These are phyloP conservation scores for Eutypella sp. DNA, from an alignment of 2,329 filamentous ascomycete species.

Conservation along the genomic window DNA sequence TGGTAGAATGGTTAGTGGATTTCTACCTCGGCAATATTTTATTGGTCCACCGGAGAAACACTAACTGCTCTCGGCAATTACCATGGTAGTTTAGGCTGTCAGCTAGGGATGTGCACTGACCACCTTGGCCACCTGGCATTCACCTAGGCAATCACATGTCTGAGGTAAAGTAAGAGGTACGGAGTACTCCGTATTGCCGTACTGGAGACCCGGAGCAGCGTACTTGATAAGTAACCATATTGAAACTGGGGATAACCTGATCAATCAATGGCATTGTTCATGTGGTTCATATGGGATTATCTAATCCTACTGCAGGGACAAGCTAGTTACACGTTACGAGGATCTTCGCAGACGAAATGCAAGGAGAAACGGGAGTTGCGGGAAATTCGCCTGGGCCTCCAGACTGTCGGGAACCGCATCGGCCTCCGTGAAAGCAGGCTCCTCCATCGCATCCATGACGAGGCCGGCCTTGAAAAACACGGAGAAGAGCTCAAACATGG, in stretches of 20 bases:
- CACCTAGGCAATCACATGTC: too few relatives aligned
- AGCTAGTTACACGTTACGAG: neutral
- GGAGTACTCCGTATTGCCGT: too few relatives aligned
- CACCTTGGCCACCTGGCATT: too few relatives aligned
- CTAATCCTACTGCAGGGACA: neutral
- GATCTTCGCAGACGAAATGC: slow-evolving; percentile 23
- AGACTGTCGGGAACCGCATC: slow-evolving; percentile 23
- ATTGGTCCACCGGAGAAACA: too few relatives aligned
- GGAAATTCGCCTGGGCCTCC: slow-evolving; percentile 34
- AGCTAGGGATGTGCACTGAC: too few relatives aligned
- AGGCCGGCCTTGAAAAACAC: slow-evolving; percentile 38
- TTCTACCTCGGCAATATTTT: neutral
- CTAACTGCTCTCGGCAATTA: neutral
- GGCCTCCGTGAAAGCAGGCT: slow-evolving; percentile 38
- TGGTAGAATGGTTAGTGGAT: neutral
- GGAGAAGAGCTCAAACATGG: slow-evolving; percentile 38
- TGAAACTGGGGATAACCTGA: too few relatives aligned
- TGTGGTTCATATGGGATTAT: neutral
- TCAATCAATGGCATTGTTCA: too few relatives aligned
- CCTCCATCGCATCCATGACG: slow-evolving; percentile 41
- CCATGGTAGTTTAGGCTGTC: too few relatives aligned
- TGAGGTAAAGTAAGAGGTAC: too few relatives aligned
- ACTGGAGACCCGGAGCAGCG: too few relatives aligned
- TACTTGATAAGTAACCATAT: too few relatives aligned
- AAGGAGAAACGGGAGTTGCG: slow-evolving; percentile 31